These are phyloP conservation scores for Kazachstania viticola DNA, from an alignment of 805 yeast genomes.

Conservation along the genomic window DNA sequence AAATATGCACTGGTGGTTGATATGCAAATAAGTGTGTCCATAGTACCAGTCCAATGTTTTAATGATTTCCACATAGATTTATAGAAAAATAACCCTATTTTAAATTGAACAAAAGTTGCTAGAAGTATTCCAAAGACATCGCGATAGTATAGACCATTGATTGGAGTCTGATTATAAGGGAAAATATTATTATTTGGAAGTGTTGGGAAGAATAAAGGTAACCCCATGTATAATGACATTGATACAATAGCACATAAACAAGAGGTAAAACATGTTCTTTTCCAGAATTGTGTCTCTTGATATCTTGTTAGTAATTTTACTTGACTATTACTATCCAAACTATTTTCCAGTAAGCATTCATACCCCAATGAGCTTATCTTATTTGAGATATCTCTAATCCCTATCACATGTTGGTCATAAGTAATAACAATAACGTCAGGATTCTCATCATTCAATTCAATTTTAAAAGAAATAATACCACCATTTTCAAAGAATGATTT, in stretches of 20 bases:
- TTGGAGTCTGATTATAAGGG: conserved; percentile 18
- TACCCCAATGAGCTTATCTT: too few relatives aligned
- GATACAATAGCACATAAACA: conserved; percentile 54
- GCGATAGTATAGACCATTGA: conserved; percentile 21
- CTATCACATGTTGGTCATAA: too few relatives aligned
- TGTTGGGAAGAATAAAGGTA: conserved; percentile 30
- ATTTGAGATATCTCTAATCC: too few relatives aligned
- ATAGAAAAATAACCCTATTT: conserved; percentile 58
- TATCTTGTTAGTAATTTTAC: conserved; percentile 53
- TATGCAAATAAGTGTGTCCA: conserved; percentile 83
- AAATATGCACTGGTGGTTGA: conserved; percentile 71
- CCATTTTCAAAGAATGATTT: too few relatives aligned
- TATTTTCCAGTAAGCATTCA: background rate
- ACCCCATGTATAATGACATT: conserved; percentile 35
- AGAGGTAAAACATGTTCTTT: conserved; percentile 39
- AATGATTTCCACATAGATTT: conserved; percentile 53
- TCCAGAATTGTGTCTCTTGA: conserved; percentile 69
- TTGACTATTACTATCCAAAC: conserved; percentile 56
- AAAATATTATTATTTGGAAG: conserved; percentile 22
- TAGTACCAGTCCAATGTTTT: conserved; percentile 62
- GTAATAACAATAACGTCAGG: too few relatives aligned
- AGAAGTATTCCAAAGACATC: conserved; percentile 53
- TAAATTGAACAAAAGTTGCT: conserved; percentile 50
- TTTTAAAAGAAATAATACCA: too few relatives aligned
- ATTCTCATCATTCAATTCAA: too few relatives aligned